A percentile compares a stretch with the other conserved stretches of the same genome.
Evolutionary conservation across 108 stramenopile species (phyloP).

Genomic region (Ochromonas danica): DNA sequence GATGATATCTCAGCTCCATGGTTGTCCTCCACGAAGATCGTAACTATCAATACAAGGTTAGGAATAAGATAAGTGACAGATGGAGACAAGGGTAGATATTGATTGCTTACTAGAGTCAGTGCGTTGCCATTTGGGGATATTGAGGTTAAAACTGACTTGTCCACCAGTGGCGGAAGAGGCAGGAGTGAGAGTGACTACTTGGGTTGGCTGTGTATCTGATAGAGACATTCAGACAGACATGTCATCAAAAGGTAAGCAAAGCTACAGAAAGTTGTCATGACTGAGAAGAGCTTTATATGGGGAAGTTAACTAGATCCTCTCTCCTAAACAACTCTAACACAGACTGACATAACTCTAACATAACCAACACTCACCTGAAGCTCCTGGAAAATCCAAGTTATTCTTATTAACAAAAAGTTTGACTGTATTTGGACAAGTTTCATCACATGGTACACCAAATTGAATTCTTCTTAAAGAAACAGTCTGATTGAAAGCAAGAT

Average conservation of each 20-base stretch:
- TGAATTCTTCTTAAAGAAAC: neutral
- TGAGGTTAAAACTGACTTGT: neutral
- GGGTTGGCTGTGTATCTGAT: too few species aligned
- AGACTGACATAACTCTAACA: too few species aligned
- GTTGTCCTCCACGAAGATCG: slow-evolving; percentile 1
- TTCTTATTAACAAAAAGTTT: neutral
- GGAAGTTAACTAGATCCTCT: too few species aligned
- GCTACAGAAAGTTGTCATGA: too few species aligned
- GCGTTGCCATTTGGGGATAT: neutral
- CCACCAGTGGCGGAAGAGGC: neutral
- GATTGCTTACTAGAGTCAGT: too few species aligned
- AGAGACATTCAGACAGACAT: too few species aligned
- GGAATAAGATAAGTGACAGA: too few species aligned
- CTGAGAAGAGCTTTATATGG: too few species aligned
- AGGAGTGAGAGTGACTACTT: neutral
- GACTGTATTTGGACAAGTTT: neutral
- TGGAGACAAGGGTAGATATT: too few species aligned
- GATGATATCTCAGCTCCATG: neutral
- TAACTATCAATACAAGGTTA: too few species aligned
- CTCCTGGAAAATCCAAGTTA: neutral
- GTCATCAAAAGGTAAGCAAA: too few species aligned
- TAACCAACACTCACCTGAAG: neutral
- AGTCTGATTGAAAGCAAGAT: neutral
- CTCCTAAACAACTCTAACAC: too few species aligned
- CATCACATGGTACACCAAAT: neutral